phyloP scores from a whole-genome alignment of 768 basidiomycete genomes.

The Sporobolomyces roseus region DNA sequence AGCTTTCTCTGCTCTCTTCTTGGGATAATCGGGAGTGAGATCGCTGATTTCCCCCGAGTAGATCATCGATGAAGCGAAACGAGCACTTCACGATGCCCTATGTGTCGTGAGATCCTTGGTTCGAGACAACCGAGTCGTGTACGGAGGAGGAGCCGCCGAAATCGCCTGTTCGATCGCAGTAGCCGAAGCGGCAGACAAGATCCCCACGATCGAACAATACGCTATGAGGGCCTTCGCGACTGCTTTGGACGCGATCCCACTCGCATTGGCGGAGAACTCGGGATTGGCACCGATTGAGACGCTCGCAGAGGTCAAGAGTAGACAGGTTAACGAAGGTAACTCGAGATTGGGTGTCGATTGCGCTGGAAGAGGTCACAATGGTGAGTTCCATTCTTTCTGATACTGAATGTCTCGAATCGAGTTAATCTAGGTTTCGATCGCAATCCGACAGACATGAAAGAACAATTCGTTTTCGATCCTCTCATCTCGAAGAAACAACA shows the following conservation, averaged over 20 bases:
- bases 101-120: constrained; percentile 95
- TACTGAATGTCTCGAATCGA: no score
- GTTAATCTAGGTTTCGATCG: no score
- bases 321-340: constrained; percentile 81
- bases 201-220: constrained; percentile 96
- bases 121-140: constrained; percentile 92
- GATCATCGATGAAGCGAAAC: constrained; percentile 99
- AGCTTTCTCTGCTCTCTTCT: not conserved
- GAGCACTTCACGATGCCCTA: constrained; percentile 93
- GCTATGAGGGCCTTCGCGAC: constrained; percentile 99
- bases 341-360: constrained; percentile 91
- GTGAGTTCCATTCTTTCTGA: constrained; percentile 52
- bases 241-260: constrained; percentile 87
- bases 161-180: constrained; percentile 93
- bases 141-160: constrained; percentile 96
- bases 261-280: constrained; percentile 96
- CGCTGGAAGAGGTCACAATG: constrained; percentile 75
- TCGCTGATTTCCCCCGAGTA: constrained; percentile 47
- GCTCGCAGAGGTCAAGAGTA: constrained; percentile 87
- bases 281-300: constrained; percentile 95
- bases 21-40: no score
- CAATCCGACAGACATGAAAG: constrained; percentile 76
- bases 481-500: constrained; percentile 96
- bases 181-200: constrained; percentile 91
- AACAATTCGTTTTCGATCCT: constrained; percentile 94